phyloP scores from a whole-genome alignment of 352 stramenopile genomes.

The Globisporangium nagaii region DNA sequence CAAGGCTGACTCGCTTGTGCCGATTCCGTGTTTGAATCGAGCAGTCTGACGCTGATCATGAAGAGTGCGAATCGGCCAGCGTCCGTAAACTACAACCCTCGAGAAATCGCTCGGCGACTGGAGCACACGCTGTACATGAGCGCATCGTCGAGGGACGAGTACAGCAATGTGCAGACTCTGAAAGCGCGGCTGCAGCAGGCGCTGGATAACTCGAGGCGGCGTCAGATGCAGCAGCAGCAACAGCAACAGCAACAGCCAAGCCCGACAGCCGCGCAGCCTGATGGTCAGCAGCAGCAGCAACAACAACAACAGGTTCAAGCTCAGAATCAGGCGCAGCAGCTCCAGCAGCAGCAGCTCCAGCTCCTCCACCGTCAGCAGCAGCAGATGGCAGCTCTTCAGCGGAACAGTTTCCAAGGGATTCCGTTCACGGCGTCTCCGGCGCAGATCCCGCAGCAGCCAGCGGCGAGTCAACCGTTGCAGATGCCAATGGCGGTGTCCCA shows the following conservation, averaged over 20 bases:
- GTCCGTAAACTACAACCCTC: slow-evolving; percentile 85
- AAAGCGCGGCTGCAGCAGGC: slow-evolving; percentile 80
- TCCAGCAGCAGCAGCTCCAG: slow-evolving; percentile 48
- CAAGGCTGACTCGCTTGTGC: not conserved
- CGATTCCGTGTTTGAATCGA: not conserved
- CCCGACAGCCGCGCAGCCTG: slow-evolving; percentile 19
- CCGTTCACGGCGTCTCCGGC: slow-evolving; percentile 38
- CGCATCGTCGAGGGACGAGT: slow-evolving; percentile 75
- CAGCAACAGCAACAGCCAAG: slow-evolving; percentile 41
- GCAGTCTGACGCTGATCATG: slow-evolving; percentile 85
- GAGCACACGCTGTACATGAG: slow-evolving; percentile 88
- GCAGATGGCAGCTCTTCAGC: slow-evolving; percentile 68
- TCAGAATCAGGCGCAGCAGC: slow-evolving; percentile 34
- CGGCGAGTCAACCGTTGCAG: slow-evolving; percentile 41
- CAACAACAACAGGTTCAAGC: slow-evolving; percentile 31
- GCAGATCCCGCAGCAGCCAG: slow-evolving; percentile 25
- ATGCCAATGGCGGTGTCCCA: slow-evolving; percentile 49
- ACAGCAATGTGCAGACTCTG: slow-evolving; percentile 84
- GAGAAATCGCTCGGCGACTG: slow-evolving; percentile 77
- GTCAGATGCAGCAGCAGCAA: slow-evolving; percentile 66
- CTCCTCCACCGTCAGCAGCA: slow-evolving; percentile 60
- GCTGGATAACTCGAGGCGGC: slow-evolving; percentile 73
- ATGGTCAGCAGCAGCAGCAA: slow-evolving; percentile 18
- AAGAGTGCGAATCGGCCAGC: slow-evolving; percentile 85
- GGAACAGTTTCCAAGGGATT: slow-evolving; percentile 58